A percentile compares a stretch with the other conserved stretches of the same genome.
Evolutionary conservation across 2,329 filamentous ascomycete genomes (phyloP).

Genomic region (Epichloe hybrida): DNA sequence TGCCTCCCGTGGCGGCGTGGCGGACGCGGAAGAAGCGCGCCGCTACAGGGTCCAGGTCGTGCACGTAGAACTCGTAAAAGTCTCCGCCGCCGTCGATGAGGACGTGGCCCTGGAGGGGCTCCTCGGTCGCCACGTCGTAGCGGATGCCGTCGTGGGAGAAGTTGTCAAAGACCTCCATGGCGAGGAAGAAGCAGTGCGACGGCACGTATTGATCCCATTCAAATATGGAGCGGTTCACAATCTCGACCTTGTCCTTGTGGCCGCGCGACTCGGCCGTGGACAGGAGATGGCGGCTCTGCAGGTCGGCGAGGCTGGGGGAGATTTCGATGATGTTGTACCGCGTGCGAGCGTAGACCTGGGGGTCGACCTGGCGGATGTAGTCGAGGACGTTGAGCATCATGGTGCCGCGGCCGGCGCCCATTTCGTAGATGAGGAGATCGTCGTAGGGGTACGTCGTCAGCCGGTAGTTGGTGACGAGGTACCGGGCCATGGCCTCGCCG

Average conservation of each 20-base stretch:
- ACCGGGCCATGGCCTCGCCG: slow-evolving; percentile 88
- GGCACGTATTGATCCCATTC: slow-evolving; percentile 85
- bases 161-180: slow-evolving; percentile 97
- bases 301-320: slow-evolving; percentile 60
- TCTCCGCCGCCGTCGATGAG: slow-evolving; percentile 76
- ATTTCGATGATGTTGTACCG: slow-evolving; percentile 96
- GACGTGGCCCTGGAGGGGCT: slow-evolving; percentile 77
- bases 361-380: slow-evolving; percentile 81
- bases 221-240: slow-evolving; percentile 90
- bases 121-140: slow-evolving; percentile 70
- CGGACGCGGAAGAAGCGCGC: slow-evolving; percentile 75
- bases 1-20: slow-evolving; percentile 55
- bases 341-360: slow-evolving; percentile 85
- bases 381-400: slow-evolving; percentile 97
- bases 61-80: slow-evolving; percentile 88
- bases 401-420: slow-evolving; percentile 94
- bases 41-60: slow-evolving; percentile 67
- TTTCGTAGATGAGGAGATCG: slow-evolving; percentile 95
- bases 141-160: slow-evolving; percentile 91
- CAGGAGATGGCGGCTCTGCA: slow-evolving; percentile 62
- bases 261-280: slow-evolving; percentile 54
- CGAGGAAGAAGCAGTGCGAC: slow-evolving; percentile 91
- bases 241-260: slow-evolving; percentile 76
- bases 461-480: slow-evolving; percentile 92
- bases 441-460: slow-evolving; percentile 89